A percentile compares a stretch with the other conserved stretches of the same genome.
Evolutionary conservation across 163 green algal species (phyloP).

Genomic region (Chlamydomonas reinhardtii): DNA sequence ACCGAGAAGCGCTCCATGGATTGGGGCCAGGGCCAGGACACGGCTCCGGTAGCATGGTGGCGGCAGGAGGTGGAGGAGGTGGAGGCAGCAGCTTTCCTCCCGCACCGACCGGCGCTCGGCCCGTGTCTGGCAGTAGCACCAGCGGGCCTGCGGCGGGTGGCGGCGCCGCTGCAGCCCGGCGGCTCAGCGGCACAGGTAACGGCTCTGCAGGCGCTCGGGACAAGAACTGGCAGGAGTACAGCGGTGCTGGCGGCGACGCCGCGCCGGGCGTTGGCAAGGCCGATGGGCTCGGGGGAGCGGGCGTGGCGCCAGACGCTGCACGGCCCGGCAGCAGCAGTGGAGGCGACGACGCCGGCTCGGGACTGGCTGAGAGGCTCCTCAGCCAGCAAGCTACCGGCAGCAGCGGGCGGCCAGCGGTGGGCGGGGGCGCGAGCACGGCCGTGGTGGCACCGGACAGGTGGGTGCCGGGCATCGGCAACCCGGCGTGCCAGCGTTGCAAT

Average conservation of each 20-base stretch:
- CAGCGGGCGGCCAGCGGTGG: not conserved
- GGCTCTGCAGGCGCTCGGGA: not conserved
- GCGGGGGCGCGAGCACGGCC: not conserved
- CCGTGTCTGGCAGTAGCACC: not conserved
- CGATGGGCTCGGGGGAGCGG: constrained; percentile 19
- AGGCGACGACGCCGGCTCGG: not conserved
- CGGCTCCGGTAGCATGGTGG: not conserved
- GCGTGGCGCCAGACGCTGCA: constrained; percentile 58
- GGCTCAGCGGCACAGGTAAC: not conserved
- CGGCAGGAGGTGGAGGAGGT: too few species aligned
- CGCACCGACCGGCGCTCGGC: too few species aligned
- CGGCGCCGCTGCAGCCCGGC: not conserved
- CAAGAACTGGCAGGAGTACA: not conserved
- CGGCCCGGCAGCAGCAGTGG: constrained; percentile 4
- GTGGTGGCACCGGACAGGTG: constrained; percentile 9
- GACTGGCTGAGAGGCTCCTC: constrained; percentile 23
- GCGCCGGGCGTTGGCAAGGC: not conserved
- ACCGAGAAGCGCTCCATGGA: constrained; percentile 12
- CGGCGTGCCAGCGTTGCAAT: too few species aligned
- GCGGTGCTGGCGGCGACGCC: not conserved
- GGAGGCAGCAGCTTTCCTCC: too few species aligned
- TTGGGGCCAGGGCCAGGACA: not conserved
- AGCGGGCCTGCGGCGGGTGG: not conserved
- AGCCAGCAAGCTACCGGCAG: constrained; percentile 28
- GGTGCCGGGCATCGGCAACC: not conserved